A percentile compares a stretch with the other conserved stretches of the same genome.
Evolutionary conservation across 2,329 filamentous ascomycete species (phyloP).

Genomic region (Akanthomyces uredinophilus): DNA sequence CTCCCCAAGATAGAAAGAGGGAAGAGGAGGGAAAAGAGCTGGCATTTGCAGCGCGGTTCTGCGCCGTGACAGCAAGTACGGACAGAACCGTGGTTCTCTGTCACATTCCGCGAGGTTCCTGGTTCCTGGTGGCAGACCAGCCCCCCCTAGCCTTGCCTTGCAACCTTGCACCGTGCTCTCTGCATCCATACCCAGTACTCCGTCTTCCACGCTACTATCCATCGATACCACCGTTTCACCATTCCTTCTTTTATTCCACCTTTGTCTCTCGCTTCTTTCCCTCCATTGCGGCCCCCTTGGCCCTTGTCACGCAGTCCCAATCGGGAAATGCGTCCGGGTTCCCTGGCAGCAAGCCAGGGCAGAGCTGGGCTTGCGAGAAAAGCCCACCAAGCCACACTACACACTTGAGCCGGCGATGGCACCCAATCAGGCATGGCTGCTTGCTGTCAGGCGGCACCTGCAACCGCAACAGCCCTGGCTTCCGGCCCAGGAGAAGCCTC

Average conservation of each 20-base stretch:
- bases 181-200: neutral
- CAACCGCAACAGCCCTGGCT: neutral
- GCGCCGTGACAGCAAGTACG: neutral
- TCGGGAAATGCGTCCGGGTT: neutral
- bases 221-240: conserved; percentile 3
- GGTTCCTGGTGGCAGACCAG: neutral
- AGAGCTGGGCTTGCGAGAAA: neutral
- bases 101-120: neutral
- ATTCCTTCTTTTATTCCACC: neutral
- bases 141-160: neutral
- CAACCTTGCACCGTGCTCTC: neutral
- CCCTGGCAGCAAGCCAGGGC: neutral
- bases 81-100: neutral
- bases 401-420: neutral
- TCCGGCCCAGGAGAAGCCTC: neutral
- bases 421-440: conserved; percentile 1
- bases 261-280: neutral
- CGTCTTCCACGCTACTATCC: conserved; percentile 5
- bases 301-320: neutral
- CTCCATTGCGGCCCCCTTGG: neutral
- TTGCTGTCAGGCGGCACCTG: neutral
- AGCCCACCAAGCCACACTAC: neutral
- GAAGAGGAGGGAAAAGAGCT: neutral
- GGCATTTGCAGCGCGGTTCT: neutral
- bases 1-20: neutral